Conservation (phyloP, 2,329 filamentous ascomycete species). For the Hymenoscyphus fructigenus region DNA sequence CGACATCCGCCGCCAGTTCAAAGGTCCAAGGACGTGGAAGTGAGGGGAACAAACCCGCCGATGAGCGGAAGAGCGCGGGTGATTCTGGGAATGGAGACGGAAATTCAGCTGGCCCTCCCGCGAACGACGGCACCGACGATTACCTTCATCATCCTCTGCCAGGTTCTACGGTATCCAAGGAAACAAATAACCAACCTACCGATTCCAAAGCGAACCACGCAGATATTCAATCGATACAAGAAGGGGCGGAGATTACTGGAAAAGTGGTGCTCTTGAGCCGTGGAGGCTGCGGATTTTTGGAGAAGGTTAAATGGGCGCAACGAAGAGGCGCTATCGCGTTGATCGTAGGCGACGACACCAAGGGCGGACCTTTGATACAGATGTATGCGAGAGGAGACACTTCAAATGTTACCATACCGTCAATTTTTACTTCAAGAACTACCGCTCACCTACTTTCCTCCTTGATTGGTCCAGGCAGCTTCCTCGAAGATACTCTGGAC, state of each 20-base stretch:
- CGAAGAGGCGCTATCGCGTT: conserved; percentile 83
- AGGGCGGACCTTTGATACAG: conserved; percentile 84
- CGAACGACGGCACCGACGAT: conserved; percentile 80
- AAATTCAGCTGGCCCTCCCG: conserved; percentile 29
- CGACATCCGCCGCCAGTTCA: conserved; percentile 40
- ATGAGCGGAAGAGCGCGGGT: conserved; percentile 29
- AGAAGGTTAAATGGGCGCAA: conserved; percentile 97
- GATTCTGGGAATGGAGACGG: conserved; percentile 20
- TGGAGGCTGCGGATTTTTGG: conserved; percentile 92
- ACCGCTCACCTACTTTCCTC: conserved; percentile 91
- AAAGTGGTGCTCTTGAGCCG: conserved; percentile 90
- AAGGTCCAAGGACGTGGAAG: conserved; percentile 41
- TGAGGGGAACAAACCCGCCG: conserved; percentile 30
- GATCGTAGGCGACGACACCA: conserved; percentile 91
- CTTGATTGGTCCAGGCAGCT: conserved; percentile 70
- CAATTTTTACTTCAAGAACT: conserved; percentile 91
- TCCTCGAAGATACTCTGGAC: conserved; percentile 58
- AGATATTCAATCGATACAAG: conserved; percentile 88
- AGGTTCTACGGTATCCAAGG: conserved; percentile 40
- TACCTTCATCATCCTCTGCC: conserved; percentile 62
- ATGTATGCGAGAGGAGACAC: conserved; percentile 99
- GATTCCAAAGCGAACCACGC: conserved; percentile 56
- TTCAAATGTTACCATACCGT: conserved; percentile 90
- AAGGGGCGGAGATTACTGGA: conserved; percentile 87
- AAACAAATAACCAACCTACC: conserved; percentile 24